Percentiles rank a stretch among this genome's conserved stretches.
Conservation (phyloP, 2,329 filamentous ascomycete species). For the Exophiala spinifera region DNA sequence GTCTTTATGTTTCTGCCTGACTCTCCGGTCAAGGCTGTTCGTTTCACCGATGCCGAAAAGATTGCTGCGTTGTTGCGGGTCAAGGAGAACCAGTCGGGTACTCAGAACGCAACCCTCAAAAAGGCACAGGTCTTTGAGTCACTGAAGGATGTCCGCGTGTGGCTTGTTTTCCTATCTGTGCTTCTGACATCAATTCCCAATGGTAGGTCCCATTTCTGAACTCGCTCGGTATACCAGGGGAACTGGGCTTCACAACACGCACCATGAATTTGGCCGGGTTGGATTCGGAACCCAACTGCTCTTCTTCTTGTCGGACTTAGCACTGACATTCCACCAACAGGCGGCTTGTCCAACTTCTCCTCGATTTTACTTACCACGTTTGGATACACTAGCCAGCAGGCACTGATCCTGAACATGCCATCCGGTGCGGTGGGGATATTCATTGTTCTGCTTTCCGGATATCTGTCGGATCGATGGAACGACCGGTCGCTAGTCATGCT, state of each 20-base stretch:
- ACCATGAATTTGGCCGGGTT: no score
- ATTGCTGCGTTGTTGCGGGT: constrained; percentile 43
- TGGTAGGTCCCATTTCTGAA: not conserved
- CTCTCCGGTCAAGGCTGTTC: constrained; percentile 40
- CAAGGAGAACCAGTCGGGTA: constrained; percentile 49
- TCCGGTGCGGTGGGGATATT: constrained; percentile 44
- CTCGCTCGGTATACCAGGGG: no score
- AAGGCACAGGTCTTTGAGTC: constrained; percentile 45
- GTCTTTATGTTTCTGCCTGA: constrained; percentile 42
- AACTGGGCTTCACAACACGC: no score
- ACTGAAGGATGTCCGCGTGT: constrained; percentile 52
- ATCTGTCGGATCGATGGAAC: constrained; percentile 39
- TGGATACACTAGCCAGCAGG: constrained; percentile 44
- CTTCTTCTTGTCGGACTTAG: not conserved
- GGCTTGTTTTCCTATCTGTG: constrained; percentile 32
- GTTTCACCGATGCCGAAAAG: constrained; percentile 41
- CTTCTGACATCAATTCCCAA: constrained; percentile 21
- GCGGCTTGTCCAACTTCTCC: constrained; percentile 41
- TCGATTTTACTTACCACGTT: constrained; percentile 44
- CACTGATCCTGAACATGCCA: constrained; percentile 46
- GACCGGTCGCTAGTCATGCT: constrained; percentile 45
- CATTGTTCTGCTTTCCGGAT: constrained; percentile 41
- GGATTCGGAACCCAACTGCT: no score
- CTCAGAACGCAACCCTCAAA: constrained; percentile 53
- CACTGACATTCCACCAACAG: constrained; percentile 1